Percentiles rank a stretch among this genome's conserved stretches.
phyloP scores from a whole-genome alignment of 2,329 filamentous ascomycete species.

The Paraconiothyrium sp. region DNA sequence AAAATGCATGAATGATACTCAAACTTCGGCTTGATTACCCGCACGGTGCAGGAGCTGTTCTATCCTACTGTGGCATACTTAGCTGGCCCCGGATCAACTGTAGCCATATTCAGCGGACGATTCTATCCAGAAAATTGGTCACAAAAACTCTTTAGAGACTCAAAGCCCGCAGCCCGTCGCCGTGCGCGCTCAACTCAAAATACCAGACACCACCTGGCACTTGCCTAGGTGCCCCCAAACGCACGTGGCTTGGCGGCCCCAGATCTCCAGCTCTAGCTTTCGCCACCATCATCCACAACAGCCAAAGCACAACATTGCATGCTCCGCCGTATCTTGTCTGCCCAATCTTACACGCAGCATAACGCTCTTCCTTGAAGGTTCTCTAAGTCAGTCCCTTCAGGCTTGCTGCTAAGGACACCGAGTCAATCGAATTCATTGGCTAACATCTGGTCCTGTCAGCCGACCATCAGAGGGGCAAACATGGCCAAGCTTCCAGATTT shows the following conservation, averaged over 20 bases:
- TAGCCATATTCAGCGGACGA: neutral
- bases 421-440: neutral
- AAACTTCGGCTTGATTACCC: neutral
- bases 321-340: neutral
- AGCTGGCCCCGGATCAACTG: neutral
- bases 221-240: neutral
- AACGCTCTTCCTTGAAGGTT: neutral
- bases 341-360: too few species aligned
- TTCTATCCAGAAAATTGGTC: neutral
- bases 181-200: neutral
- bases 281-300: neutral
- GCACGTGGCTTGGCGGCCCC: slow-evolving; percentile 1
- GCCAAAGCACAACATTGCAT: neutral
- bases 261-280: neutral
- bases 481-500: slow-evolving; percentile 35
- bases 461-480: neutral
- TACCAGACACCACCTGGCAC: slow-evolving; percentile 1
- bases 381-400: neutral
- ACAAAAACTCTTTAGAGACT: too few species aligned
- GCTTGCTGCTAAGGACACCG: neutral
- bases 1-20: slow-evolving; percentile 11
- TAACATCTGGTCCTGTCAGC: neutral
- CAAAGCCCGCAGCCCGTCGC: neutral
- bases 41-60: neutral
- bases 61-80: neutral